A percentile compares a stretch with the other conserved stretches of the same genome.
phyloP scores from a whole-genome alignment of 495 filamentous ascomycete genomes.

The Pseudevernia furfuracea region DNA sequence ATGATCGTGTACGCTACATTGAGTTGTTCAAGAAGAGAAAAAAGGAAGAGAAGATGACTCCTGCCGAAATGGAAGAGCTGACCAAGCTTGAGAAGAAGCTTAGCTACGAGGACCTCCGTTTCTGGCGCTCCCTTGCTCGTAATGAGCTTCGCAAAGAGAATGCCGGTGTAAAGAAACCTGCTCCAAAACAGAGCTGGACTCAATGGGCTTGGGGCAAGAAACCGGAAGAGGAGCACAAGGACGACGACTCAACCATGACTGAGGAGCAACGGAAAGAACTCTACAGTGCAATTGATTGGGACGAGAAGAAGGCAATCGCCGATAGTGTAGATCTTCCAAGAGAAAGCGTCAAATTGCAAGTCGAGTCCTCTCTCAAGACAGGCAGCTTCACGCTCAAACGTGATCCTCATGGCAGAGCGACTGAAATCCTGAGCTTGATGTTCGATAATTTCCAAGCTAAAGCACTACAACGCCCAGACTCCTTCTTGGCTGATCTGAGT shows the following conservation, averaged over 20 bases:
- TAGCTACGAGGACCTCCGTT: slow-evolving; percentile 90
- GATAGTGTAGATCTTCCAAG: slow-evolving; percentile 82
- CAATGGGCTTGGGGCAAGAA: slow-evolving; percentile 78
- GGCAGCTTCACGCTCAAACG: slow-evolving; percentile 90
- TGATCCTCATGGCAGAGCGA: slow-evolving; percentile 69
- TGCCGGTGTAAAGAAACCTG: slow-evolving; percentile 63
- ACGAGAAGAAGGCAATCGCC: slow-evolving; percentile 84
- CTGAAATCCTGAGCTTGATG: slow-evolving; percentile 77
- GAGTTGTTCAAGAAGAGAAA: slow-evolving; percentile 90
- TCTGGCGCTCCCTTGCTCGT: slow-evolving; percentile 89
- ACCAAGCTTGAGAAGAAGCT: slow-evolving; percentile 77
- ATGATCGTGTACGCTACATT: slow-evolving; percentile 84
- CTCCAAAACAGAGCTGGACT: slow-evolving; percentile 66
- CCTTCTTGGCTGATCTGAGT: slow-evolving; percentile 76
- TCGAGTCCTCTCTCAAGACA: slow-evolving; percentile 81
- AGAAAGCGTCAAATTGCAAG: slow-evolving; percentile 84
- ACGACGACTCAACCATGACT: slow-evolving; percentile 70
- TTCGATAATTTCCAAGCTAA: slow-evolving; percentile 92
- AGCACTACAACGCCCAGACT: slow-evolving; percentile 79
- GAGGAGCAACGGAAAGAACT: slow-evolving; percentile 94
- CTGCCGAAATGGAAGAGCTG: slow-evolving; percentile 63
- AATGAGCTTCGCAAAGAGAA: slow-evolving; percentile 95
- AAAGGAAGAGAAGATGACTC: slow-evolving; percentile 61
- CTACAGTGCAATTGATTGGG: slow-evolving; percentile 95
- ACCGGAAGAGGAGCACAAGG: slow-evolving; percentile 51